These are phyloP conservation scores for Cordyceps fumosorosea DNA, from an alignment of 2,329 filamentous ascomycete genomes.

Conservation along the genomic window DNA sequence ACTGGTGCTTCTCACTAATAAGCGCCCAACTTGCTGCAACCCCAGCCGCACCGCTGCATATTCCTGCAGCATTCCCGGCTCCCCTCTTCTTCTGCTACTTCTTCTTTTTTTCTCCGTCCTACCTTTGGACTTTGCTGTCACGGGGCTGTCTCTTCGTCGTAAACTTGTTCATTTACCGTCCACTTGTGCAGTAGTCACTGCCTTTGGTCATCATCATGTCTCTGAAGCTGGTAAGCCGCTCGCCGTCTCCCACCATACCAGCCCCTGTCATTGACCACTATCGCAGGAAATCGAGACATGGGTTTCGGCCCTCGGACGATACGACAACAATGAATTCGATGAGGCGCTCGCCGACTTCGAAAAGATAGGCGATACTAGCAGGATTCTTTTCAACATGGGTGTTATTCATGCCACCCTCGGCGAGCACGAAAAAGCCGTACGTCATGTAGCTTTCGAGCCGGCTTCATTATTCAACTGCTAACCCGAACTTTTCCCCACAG, in stretches of 20 bases:
- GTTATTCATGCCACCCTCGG: constrained; percentile 96
- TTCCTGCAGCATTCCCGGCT: constrained; percentile 7
- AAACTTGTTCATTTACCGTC: background rate
- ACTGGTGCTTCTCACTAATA: constrained; percentile 10
- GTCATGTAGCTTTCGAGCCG: constrained; percentile 30
- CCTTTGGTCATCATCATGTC: constrained; percentile 41
- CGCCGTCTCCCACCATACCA: background rate
- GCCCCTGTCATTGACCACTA: background rate
- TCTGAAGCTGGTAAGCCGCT: constrained; percentile 48
- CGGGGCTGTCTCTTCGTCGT: background rate
- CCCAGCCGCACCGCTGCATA: constrained; percentile 12
- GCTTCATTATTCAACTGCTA: constrained; percentile 6
- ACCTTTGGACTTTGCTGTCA: background rate
- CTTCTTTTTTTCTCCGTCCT: background rate
- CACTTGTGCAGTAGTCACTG: background rate
- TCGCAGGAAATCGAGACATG: constrained; percentile 94
- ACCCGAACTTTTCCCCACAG: constrained; percentile 37
- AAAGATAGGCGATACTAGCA: constrained; percentile 87
- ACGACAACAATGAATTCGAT: constrained; percentile 97
- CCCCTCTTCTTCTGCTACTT: constrained; percentile 1
- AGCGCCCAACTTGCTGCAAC: constrained; percentile 9
- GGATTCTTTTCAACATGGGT: constrained; percentile 97
- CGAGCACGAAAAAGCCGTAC: constrained; percentile 89
- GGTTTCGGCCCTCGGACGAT: constrained; percentile 83
- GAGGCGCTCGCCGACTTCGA: constrained; percentile 79